Conservation (phyloP, 2,329 filamentous ascomycete genomes). For the Incumbomyces lentus region DNA sequence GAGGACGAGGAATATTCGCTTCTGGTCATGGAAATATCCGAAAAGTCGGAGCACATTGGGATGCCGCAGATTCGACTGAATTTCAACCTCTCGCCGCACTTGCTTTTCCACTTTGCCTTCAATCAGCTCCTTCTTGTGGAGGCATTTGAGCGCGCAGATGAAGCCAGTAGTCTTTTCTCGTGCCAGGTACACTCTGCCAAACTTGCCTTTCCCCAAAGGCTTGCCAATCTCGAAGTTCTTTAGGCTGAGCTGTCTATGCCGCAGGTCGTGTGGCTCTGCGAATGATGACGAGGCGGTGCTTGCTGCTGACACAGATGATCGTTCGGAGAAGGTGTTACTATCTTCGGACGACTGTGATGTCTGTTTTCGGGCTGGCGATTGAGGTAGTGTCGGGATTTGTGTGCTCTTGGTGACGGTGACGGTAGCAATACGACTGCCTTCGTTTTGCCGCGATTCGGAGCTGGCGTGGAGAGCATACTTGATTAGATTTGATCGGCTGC, state of each 20-base stretch:
- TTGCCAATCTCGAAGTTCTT: constrained; percentile 92
- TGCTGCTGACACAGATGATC: constrained; percentile 20
- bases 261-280: constrained; percentile 42
- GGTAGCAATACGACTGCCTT: constrained; percentile 49
- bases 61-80: constrained; percentile 76
- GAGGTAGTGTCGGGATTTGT: constrained; percentile 26
- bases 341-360: constrained; percentile 43
- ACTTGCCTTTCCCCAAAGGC: constrained; percentile 77
- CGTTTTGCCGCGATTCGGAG: constrained; percentile 50
- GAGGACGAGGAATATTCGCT: constrained; percentile 76
- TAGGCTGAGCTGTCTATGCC: constrained; percentile 56
- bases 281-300: constrained; percentile 10
- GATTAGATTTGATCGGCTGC: constrained; percentile 67
- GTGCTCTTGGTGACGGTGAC: constrained; percentile 25
- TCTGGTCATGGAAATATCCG: constrained; percentile 81
- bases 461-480: constrained; percentile 76
- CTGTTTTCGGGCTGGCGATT: constrained; percentile 46
- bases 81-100: constrained; percentile 78
- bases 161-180: constrained; percentile 69
- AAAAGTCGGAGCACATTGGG: constrained; percentile 76
- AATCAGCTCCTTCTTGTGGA: constrained; percentile 74
- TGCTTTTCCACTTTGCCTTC: constrained; percentile 78
- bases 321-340: constrained; percentile 22
- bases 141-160: constrained; percentile 75
- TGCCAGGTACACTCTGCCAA: constrained; percentile 75